Conservation (phyloP, 495 filamentous ascomycete genomes). For the Neurospora tetrasperma region DNA sequence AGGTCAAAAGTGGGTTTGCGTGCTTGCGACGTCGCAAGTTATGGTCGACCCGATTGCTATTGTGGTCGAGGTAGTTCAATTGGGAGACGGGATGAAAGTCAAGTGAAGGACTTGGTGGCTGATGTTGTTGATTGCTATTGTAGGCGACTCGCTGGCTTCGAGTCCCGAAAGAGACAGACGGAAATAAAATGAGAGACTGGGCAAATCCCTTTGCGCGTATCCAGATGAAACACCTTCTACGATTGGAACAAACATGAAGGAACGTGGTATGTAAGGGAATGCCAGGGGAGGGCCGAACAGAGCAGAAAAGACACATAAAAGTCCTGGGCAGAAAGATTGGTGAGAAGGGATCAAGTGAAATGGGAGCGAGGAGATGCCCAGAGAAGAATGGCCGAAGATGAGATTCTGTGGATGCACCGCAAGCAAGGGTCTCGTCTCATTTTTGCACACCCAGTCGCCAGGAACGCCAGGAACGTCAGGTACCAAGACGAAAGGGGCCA, state of each 20-base stretch:
- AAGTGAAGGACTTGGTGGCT: background rate
- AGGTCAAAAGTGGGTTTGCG: background rate
- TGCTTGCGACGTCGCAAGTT: background rate
- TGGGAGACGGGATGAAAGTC: background rate
- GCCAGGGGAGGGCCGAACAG: background rate
- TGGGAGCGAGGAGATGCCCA: background rate
- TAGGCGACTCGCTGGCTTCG: background rate
- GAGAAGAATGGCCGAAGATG: background rate
- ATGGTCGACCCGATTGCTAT: background rate
- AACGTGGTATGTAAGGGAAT: background rate
- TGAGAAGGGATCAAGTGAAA: background rate
- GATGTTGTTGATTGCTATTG: background rate
- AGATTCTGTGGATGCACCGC: background rate
- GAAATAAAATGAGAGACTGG: background rate
- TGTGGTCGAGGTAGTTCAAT: background rate
- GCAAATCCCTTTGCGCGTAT: background rate
- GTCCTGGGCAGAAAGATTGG: background rate
- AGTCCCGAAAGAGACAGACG: background rate
- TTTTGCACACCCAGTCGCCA: too few species aligned
- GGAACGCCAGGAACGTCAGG: background rate
- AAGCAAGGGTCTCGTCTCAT: background rate
- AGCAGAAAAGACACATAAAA: background rate
- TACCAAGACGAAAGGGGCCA: background rate
- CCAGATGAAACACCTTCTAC: background rate
- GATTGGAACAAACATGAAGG: background rate